A percentile compares a stretch with the other conserved stretches of the same genome.
phyloP scores from a whole-genome alignment of 768 basidiomycete species.

The Mycena capillaripes region DNA sequence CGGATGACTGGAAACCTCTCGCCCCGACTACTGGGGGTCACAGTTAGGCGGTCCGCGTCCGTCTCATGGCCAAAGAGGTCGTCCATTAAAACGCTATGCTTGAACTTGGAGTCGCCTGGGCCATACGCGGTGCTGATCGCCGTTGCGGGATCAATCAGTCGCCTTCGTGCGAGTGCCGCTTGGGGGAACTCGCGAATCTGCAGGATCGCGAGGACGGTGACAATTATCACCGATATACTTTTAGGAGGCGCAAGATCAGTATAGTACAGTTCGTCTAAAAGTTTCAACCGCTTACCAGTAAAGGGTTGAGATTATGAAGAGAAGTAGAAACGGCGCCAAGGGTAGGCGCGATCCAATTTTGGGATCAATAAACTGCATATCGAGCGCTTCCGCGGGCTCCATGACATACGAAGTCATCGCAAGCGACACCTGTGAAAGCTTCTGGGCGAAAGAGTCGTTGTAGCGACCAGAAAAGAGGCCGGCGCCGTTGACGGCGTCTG shows the following conservation, averaged over 20 bases:
- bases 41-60: background rate
- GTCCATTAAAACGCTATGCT: background rate
- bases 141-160: constrained; percentile 12
- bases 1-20: no score
- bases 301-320: background rate
- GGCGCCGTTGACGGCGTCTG: background rate
- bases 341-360: background rate
- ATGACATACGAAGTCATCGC: constrained; percentile 8
- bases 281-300: background rate
- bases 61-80: constrained; percentile 20
- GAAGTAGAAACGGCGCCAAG: background rate
- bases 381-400: background rate
- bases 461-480: constrained; percentile 14
- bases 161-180: background rate
- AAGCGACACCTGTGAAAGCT: constrained; percentile 3
- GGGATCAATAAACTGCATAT: background rate
- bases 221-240: background rate
- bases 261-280: background rate
- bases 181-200: background rate
- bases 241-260: background rate
- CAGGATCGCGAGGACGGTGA: background rate
- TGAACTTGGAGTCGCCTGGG: background rate
- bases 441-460: background rate
- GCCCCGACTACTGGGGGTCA: background rate
- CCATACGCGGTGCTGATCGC: constrained; percentile 15